Evolutionary conservation across 2,329 filamentous ascomycete genomes (phyloP).

Genomic region (Teratosphaeria zuluensis): DNA sequence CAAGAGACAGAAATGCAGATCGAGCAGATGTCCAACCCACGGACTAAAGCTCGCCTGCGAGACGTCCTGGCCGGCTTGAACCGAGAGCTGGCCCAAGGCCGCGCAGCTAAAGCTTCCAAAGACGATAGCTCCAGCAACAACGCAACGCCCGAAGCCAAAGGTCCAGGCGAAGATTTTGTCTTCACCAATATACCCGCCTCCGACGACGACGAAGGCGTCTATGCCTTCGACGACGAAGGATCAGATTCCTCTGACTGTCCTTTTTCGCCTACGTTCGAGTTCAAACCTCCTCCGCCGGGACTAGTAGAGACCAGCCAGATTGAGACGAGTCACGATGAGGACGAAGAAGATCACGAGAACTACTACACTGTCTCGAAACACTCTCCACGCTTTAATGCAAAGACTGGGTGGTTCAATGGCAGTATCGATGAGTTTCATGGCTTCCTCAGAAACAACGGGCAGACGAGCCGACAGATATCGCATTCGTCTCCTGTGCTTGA

Average conservation of each 20-base stretch:
- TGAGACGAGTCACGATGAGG: slow-evolving; percentile 6
- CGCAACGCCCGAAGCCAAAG: slow-evolving; percentile 11
- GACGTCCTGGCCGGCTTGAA: slow-evolving; percentile 24
- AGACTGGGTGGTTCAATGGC: slow-evolving; percentile 22
- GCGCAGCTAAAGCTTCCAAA: slow-evolving; percentile 17
- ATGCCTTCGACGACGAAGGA: background rate
- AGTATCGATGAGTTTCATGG: slow-evolving; percentile 20
- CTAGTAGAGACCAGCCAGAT: background rate
- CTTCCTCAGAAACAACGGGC: slow-evolving; percentile 1
- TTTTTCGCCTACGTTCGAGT: background rate
- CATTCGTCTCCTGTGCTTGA: background rate
- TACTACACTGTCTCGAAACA: background rate
- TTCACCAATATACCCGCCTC: slow-evolving; percentile 12
- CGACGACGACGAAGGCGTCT: slow-evolving; percentile 16
- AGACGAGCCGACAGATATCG: background rate
- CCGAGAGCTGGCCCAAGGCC: slow-evolving; percentile 23
- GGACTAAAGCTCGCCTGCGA: slow-evolving; percentile 20
- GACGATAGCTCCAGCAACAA: slow-evolving; percentile 13
- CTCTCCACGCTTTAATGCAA: slow-evolving; percentile 14
- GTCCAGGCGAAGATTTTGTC: slow-evolving; percentile 12
- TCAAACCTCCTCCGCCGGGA: slow-evolving; percentile 1
- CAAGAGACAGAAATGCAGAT: slow-evolving; percentile 26
- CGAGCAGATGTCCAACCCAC: slow-evolving; percentile 22
- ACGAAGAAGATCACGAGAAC: slow-evolving; percentile 2
- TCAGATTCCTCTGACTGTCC: background rate